Conservation (phyloP, 2,329 filamentous ascomycete species). For the Ophiognomonia clavigignenti-juglandacearum region DNA sequence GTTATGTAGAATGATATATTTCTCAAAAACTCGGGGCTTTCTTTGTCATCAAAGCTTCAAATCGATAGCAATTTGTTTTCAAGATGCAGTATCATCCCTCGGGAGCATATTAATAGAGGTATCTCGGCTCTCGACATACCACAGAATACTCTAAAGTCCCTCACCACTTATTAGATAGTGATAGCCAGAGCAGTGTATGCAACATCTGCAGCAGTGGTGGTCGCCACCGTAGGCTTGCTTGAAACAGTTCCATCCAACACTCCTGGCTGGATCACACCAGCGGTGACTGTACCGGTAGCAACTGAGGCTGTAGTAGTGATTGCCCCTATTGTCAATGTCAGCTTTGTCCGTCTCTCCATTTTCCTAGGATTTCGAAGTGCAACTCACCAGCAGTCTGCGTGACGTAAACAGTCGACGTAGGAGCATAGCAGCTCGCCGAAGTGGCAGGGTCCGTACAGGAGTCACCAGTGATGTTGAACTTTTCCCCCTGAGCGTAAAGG, state of each 20-base stretch:
- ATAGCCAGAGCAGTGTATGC: no score
- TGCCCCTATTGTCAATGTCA: not conserved
- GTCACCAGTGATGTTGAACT: conserved; percentile 9
- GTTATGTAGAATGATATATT: no score
- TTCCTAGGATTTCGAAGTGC: not conserved
- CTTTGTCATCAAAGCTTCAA: no score
- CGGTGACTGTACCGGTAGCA: conserved; percentile 1
- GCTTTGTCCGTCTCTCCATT: not conserved
- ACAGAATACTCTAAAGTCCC: no score
- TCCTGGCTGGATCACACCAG: conserved; percentile 4
- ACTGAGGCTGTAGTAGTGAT: not conserved
- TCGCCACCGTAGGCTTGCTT: not conserved
- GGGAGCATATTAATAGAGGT: no score
- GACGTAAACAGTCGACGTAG: conserved; percentile 5
- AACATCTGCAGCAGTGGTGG: not conserved
- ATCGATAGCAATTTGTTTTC: no score
- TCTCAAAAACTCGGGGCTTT: no score
- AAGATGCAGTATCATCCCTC: no score
- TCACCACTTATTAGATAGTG: no score
- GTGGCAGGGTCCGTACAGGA: conserved; percentile 6
- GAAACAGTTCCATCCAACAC: conserved; percentile 1
- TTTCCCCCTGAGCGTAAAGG: conserved; percentile 11
- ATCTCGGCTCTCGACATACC: no score
- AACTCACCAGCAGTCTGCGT: not conserved
- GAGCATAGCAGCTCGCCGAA: conserved; percentile 1